phyloP scores from a whole-genome alignment of 2,329 filamentous ascomycete genomes.

The Pseudocercospora musae region DNA sequence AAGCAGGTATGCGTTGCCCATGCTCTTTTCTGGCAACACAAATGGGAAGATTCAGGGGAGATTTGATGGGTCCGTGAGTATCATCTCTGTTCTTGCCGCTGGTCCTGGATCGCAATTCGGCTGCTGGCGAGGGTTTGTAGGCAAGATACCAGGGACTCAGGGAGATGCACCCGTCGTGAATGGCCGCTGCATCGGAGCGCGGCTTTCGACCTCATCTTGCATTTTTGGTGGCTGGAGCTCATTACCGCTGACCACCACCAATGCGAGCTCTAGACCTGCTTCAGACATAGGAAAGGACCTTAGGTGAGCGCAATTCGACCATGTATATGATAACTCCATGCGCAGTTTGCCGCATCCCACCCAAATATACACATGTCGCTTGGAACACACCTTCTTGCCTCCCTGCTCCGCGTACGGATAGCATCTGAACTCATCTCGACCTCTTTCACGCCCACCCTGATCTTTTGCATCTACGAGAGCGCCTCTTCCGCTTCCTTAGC shows the following conservation, averaged over 20 bases:
- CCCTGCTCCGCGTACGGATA: not conserved
- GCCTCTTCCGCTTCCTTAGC: slow-evolving; percentile 17
- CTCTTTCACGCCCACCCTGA: not conserved
- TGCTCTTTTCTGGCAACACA: not conserved
- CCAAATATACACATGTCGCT: slow-evolving; percentile 3
- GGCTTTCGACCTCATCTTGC: no score
- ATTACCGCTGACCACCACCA: not conserved
- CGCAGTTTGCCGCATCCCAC: not conserved
- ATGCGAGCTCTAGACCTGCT: not conserved
- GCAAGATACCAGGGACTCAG: no score
- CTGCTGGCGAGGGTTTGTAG: no score
- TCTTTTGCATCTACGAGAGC: not conserved
- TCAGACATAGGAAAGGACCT: not conserved
- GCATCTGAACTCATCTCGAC: not conserved
- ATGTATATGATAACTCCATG: not conserved
- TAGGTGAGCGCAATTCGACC: not conserved
- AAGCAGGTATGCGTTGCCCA: not conserved
- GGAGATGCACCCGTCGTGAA: no score
- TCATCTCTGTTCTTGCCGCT: not conserved
- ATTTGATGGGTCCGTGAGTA: not conserved
- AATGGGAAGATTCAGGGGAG: not conserved
- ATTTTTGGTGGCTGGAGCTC: no score
- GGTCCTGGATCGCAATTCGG: no score
- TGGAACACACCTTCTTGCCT: not conserved
- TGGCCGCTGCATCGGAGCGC: no score